A percentile compares a stretch with the other conserved stretches of the same genome.
phyloP scores from a whole-genome alignment of 1,284 basidiomycete species.

The Papiliotrema laurentii region DNA sequence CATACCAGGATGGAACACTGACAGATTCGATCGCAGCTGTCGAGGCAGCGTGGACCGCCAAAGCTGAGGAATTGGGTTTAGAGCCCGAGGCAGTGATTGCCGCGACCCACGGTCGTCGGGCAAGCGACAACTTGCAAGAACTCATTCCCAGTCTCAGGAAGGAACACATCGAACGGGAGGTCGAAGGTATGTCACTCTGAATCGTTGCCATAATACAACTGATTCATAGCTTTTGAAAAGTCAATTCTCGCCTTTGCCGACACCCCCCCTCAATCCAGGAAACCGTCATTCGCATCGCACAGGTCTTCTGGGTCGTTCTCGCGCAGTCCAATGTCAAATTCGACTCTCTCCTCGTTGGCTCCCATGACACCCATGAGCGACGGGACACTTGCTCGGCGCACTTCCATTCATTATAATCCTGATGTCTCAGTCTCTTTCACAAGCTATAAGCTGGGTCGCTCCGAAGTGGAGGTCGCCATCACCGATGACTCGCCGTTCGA shows the following conservation, averaged over 20 bases:
- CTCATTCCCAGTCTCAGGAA: slow-evolving; percentile 58
- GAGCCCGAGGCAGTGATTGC: slow-evolving; percentile 62
- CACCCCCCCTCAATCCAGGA: slow-evolving; percentile 53
- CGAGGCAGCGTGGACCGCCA: slow-evolving; percentile 72
- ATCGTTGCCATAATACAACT: background rate
- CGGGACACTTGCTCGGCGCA: slow-evolving; percentile 5
- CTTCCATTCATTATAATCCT: slow-evolving; percentile 37
- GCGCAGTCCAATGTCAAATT: slow-evolving; percentile 46
- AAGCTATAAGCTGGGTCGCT: slow-evolving; percentile 9
- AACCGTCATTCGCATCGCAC: slow-evolving; percentile 30
- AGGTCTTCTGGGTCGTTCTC: slow-evolving; percentile 40
- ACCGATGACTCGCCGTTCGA: slow-evolving; percentile 44
- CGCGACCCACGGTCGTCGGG: slow-evolving; percentile 70
- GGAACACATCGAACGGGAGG: slow-evolving; percentile 65
- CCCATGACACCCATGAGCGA: slow-evolving; percentile 19
- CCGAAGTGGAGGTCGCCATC: slow-evolving; percentile 4
- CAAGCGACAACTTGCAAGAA: slow-evolving; percentile 60
- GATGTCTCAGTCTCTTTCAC: slow-evolving; percentile 7
- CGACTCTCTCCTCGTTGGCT: slow-evolving; percentile 22
- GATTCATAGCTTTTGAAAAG: slow-evolving; percentile 57
- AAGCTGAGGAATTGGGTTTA: slow-evolving; percentile 64
- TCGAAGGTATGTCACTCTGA: slow-evolving; percentile 46
- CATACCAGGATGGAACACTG: slow-evolving; percentile 60
- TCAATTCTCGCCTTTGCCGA: slow-evolving; percentile 69
- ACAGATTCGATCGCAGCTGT: slow-evolving; percentile 72